These are phyloP conservation scores for Sordariomycetes sp. DNA, from an alignment of 2,329 filamentous ascomycete species.

Conservation along the genomic window DNA sequence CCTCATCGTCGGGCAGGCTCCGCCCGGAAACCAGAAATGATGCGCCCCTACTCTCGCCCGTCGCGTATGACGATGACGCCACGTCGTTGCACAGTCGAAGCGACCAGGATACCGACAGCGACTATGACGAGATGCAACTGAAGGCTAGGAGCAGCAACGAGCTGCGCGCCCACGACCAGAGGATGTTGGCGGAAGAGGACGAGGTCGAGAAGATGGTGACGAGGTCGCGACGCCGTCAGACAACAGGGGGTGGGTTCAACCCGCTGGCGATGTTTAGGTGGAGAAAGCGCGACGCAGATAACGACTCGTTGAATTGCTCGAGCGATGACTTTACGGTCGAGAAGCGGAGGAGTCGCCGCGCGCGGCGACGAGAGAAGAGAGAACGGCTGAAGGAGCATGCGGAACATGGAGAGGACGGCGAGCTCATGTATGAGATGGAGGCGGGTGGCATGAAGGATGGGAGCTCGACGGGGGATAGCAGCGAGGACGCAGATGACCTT, in stretches of 20 bases:
- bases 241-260: constrained; percentile 17
- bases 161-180: constrained; percentile 54
- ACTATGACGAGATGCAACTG: constrained; percentile 57
- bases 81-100: constrained; percentile 51
- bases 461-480: constrained; percentile 48
- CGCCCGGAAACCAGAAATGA: constrained; percentile 12
- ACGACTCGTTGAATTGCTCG: constrained; percentile 24
- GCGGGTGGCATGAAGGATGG: constrained; percentile 60
- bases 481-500: constrained; percentile 45
- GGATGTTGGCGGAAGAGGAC: constrained; percentile 65
- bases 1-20: not conserved
- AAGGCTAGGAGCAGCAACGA: constrained; percentile 57
- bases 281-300: constrained; percentile 18
- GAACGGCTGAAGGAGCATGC: constrained; percentile 38
- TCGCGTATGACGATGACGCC: constrained; percentile 56
- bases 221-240: constrained; percentile 34
- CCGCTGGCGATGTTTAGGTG: constrained; percentile 3
- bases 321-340: constrained; percentile 34
- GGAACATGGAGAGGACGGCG: constrained; percentile 53
- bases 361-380: constrained; percentile 38
- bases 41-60: constrained; percentile 45
- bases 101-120: constrained; percentile 65
- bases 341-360: constrained; percentile 33
- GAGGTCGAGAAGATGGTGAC: constrained; percentile 49
- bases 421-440: constrained; percentile 85